Conservation (phyloP, 352 stramenopile species). For the Phytophthora constricta region DNA sequence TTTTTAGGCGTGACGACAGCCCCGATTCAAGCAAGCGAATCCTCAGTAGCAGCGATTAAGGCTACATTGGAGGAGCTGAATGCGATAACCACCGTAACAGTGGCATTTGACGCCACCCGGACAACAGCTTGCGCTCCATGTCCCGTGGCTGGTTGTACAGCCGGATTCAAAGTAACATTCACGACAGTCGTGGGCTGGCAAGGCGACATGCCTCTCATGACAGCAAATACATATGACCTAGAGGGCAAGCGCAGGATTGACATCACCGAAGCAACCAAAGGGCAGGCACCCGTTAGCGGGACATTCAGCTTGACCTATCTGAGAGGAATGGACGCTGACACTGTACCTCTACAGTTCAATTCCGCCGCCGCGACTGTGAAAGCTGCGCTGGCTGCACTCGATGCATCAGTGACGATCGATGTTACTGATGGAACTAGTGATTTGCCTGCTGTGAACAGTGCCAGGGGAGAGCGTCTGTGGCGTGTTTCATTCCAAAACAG, state of each 20-base stretch:
- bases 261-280: constrained; percentile 73
- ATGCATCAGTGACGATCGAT: constrained; percentile 76
- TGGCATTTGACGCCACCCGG: constrained; percentile 64
- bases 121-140: constrained; percentile 83
- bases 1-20: constrained; percentile 91
- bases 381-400: constrained; percentile 75
- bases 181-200: constrained; percentile 69
- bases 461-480: constrained; percentile 77
- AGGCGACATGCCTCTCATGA: constrained; percentile 91
- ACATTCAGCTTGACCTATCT: constrained; percentile 92
- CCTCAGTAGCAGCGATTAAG: constrained; percentile 76
- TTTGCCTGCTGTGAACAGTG: constrained; percentile 45
- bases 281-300: constrained; percentile 90
- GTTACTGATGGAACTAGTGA: constrained; percentile 69
- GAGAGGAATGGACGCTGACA: constrained; percentile 78
- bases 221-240: constrained; percentile 83
- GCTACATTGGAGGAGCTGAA: constrained; percentile 88
- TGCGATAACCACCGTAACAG: constrained; percentile 86
- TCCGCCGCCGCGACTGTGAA: constrained; percentile 57
- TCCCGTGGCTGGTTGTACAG: constrained; percentile 51
- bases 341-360: constrained; percentile 69
- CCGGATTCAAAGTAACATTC: constrained; percentile 92
- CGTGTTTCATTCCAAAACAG: constrained; percentile 91
- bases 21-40: constrained; percentile 86
- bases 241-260: constrained; percentile 92